Base-by-base conservation (phyloP, 495 filamentous ascomycete genomes). In the Podospora fimiseda region DNA sequence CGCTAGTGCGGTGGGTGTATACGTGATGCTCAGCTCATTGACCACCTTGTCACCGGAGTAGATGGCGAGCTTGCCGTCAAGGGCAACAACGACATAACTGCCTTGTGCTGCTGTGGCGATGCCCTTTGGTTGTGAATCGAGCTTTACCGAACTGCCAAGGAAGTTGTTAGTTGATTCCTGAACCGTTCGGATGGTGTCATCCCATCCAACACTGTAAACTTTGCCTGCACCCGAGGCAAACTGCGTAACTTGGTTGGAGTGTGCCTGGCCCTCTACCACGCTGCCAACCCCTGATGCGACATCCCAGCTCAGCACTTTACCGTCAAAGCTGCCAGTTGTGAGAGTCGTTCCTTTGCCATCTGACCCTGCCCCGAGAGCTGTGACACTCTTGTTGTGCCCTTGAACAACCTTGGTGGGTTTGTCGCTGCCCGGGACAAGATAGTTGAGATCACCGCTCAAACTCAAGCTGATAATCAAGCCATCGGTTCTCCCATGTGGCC, bases 351-450 rank as follows among this genome's bases (percentile, higher is more conserved):
- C 63, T 14, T 77, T 68, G 18, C 68, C 71, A 43, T 75, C 76
- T 1, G 66, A 65, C 2, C 71, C 70, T 19, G 76, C 71, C 9
- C 72, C 77, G 41, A 93, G 69, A 4, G 89, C 85, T 2, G 90
- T 96, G 63, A 96, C 85, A 60, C 80, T 89, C 72, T 90, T 94
- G 70, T 95, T 92, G 65, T 97, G 92, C n/a, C 93, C 93, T 50
- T 90, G 84, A 2, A 98, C 75, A 6, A 89, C 79, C 64, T 75
- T 82, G 53, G 75, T 75, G 4, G 89, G 87, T 44, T 81, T 77
- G 2, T 83, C 72, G 23, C 73, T 85, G 6, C 84, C 86, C 58
- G 87, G 79, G 0, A 77, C 75, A 27, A 96, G 76, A 66, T 97
- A 98, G 66, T 90, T 96, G 51, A 98, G 78, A 64, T 96, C 87